Evolutionary conservation across 805 yeast species (phyloP), one percentile per base, ranked within the genome.

Genomic region (Cyberlindnera euphorbiae): DNA sequence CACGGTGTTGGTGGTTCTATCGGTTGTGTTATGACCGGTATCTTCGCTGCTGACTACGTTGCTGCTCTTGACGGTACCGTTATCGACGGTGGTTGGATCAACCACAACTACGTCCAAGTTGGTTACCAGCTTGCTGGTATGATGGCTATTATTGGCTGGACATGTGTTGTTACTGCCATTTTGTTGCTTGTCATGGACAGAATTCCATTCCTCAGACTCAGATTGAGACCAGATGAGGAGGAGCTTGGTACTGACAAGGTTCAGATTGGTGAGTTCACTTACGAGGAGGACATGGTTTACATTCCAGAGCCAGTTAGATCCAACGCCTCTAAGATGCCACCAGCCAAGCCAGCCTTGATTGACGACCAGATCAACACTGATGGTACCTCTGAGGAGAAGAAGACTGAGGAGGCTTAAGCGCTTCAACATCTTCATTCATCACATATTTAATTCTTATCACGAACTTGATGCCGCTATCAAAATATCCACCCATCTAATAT

Each of bases 1-100:
- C 97, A 90, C 63, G 96, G 96, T 52, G 80, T 89, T 45, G 97
- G 97, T 61, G 97, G 96, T 36, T 74, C 82, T 52, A 66, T 74
- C 46, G 97, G 97, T 35, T 77, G 86, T 18, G 66, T 82, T 16
- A 60, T 88, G 60, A 90, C 97, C 17, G 97, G 96, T 57, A 69
- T 90, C 46, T 90, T 90, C 60, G 95, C 97, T 18, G 86, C 94
- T 33, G 85, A 84, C 64, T 87, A 89, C 63, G 79, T 89, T 49
- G 82, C 94, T 31, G 88, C 86, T 28, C 60, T 83, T 11, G 96
- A 89, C 55, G 94, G 87, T 36, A 62, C 76, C 10, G 73, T 67
- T 13, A 83, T 84, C 47, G 69, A 58, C 18, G 95, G 96, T 54
- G 97, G 96, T 42, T 85, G 95, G 93, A 63, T 88, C 43, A 82